Conservation (phyloP, 2,329 filamentous ascomycete genomes). For the Cercospora sojina region DNA sequence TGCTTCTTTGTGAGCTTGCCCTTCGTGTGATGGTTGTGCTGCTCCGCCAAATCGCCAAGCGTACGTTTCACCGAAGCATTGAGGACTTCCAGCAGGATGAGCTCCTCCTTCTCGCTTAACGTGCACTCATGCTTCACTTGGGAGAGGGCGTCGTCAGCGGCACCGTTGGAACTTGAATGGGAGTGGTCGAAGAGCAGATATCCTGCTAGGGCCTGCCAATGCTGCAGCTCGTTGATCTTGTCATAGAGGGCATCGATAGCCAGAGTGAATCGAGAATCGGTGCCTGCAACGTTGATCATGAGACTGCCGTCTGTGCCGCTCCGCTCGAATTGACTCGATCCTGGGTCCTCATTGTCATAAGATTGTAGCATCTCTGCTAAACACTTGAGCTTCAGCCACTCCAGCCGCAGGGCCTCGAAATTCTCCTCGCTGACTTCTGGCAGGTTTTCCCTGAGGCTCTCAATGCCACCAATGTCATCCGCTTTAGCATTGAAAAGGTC, state of each 20-base stretch:
- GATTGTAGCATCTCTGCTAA: slow-evolving; percentile 77
- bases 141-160: slow-evolving; percentile 59
- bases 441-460: slow-evolving; percentile 72
- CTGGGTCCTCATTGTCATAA: slow-evolving; percentile 64
- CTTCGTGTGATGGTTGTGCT: slow-evolving; percentile 53
- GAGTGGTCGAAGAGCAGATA: slow-evolving; percentile 94
- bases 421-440: slow-evolving; percentile 71
- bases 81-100: slow-evolving; percentile 81
- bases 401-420: slow-evolving; percentile 59
- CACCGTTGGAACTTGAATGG: slow-evolving; percentile 49
- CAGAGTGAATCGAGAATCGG: slow-evolving; percentile 80
- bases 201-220: slow-evolving; percentile 85
- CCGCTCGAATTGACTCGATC: slow-evolving; percentile 51
- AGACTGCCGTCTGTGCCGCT: slow-evolving; percentile 39
- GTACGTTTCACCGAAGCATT: slow-evolving; percentile 76
- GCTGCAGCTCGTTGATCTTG: slow-evolving; percentile 72
- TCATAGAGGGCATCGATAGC: slow-evolving; percentile 85
- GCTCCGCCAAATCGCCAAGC: slow-evolving; percentile 65
- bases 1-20: slow-evolving; percentile 58
- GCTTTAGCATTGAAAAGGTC: slow-evolving; percentile 76
- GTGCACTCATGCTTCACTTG: slow-evolving; percentile 71
- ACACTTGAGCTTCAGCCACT: slow-evolving; percentile 91
- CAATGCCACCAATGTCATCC: slow-evolving; percentile 80
- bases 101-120: slow-evolving; percentile 73
- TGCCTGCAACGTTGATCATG: slow-evolving; percentile 61